A percentile compares a stretch with the other conserved stretches of the same genome.
Evolutionary conservation across 192 early-diverging fungal species (phyloP).

Genomic region (Backusella parvicylindrica): DNA sequence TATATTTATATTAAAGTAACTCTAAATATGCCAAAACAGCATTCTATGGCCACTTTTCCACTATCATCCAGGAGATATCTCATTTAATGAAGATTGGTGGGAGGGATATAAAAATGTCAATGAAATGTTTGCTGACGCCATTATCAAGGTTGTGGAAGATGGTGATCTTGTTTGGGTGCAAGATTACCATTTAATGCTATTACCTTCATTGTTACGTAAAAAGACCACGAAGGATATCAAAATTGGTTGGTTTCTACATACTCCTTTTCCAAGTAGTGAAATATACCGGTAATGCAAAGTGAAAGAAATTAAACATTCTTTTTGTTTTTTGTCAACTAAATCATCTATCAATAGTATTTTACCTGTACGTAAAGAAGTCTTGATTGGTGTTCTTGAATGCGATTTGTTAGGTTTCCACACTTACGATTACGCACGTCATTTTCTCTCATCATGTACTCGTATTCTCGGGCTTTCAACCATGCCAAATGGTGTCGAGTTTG

Average conservation of each 20-base stretch:
- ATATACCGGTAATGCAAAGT: slow-evolving; percentile 73
- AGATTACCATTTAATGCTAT: slow-evolving; percentile 98
- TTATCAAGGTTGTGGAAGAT: slow-evolving; percentile 77
- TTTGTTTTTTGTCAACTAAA: not conserved
- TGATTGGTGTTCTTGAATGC: slow-evolving; percentile 86
- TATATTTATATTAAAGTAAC: not conserved
- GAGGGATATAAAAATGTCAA: slow-evolving; percentile 94
- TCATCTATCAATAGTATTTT: slow-evolving; percentile 61
- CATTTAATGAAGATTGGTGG: slow-evolving; percentile 93
- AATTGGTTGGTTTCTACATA: slow-evolving; percentile 99
- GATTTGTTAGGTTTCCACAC: slow-evolving; percentile 99
- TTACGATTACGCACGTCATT: slow-evolving; percentile 98
- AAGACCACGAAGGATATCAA: slow-evolving; percentile 72
- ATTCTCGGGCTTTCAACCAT: slow-evolving; percentile 94
- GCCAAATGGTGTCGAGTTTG: slow-evolving; percentile 92
- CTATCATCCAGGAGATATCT: slow-evolving; percentile 98
- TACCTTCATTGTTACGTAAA: slow-evolving; percentile 83
- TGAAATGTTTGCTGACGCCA: slow-evolving; percentile 83
- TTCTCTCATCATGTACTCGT: slow-evolving; percentile 93
- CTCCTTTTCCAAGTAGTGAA: slow-evolving; percentile 95
- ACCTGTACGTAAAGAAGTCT: slow-evolving; percentile 90
- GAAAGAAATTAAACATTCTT: not conserved
- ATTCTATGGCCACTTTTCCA: slow-evolving; percentile 99
- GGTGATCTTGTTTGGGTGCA: slow-evolving; percentile 90
- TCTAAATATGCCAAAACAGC: slow-evolving; percentile 36